Percentiles rank a stretch among this genome's conserved stretches.
phyloP scores from a whole-genome alignment of 192 early-diverging fungal genomes.

The Lunasporangiospora selenospora region DNA sequence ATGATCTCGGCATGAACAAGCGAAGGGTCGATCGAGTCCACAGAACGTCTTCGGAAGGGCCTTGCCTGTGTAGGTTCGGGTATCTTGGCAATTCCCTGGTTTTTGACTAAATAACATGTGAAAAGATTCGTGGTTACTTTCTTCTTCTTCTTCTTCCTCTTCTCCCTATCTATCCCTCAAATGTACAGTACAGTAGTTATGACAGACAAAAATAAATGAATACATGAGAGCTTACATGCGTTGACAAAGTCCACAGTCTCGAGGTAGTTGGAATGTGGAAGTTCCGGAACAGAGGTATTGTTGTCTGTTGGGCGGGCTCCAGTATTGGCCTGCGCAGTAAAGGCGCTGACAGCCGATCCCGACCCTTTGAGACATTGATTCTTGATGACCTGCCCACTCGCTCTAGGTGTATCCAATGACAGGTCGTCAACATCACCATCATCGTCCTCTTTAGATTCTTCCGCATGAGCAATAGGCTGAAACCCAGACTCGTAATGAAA shows the following conservation, averaged over 20 bases:
- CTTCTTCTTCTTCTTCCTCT: no score
- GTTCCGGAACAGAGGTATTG: constrained; percentile 31
- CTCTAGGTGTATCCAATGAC: constrained; percentile 28
- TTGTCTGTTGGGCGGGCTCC: constrained; percentile 15
- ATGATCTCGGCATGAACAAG: constrained; percentile 47
- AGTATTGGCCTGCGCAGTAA: constrained; percentile 20
- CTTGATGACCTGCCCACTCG: constrained; percentile 8
- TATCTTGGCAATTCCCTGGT: constrained; percentile 34
- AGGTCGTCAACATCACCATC: constrained; percentile 30
- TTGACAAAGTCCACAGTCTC: constrained; percentile 49
- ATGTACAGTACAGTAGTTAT: no score
- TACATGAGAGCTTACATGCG: constrained; percentile 47
- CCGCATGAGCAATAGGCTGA: constrained; percentile 12
- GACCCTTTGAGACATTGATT: constrained; percentile 4
- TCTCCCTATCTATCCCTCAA: no score
- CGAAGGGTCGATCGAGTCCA: constrained; percentile 44
- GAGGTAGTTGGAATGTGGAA: constrained; percentile 40
- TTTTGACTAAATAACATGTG: constrained; percentile 32
- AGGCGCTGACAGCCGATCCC: constrained; percentile 3
- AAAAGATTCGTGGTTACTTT: no score
- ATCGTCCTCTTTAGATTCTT: constrained; percentile 18
- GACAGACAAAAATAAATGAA: no score
- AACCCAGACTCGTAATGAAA: constrained; percentile 48
- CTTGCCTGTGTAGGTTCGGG: constrained; percentile 26
- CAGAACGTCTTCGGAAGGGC: constrained; percentile 38